Evolutionary conservation across 2,329 filamentous ascomycete genomes (phyloP).

Genomic region (Lasiodiplodia gonubiensis): DNA sequence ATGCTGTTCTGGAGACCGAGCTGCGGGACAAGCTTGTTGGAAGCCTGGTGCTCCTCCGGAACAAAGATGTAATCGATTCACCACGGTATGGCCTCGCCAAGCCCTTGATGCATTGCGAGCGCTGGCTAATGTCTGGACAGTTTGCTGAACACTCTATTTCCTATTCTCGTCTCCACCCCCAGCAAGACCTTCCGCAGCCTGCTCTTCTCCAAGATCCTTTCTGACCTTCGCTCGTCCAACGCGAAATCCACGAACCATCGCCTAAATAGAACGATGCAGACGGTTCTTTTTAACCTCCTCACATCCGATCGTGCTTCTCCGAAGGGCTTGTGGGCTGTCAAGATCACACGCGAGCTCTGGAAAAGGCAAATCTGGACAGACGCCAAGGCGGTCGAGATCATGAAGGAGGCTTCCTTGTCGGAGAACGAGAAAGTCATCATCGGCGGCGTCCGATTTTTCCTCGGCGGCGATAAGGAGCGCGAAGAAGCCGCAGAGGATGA

Average conservation of each 20-base stretch:
- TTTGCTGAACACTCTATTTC: slow-evolving; percentile 90
- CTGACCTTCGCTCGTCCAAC: slow-evolving; percentile 87
- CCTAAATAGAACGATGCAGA: slow-evolving; percentile 91
- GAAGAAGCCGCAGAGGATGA: slow-evolving; percentile 86
- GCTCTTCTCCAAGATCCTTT: slow-evolving; percentile 88
- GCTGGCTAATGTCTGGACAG: slow-evolving; percentile 33
- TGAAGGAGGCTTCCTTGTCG: slow-evolving; percentile 89
- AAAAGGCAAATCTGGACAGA: slow-evolving; percentile 96
- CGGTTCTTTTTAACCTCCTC: slow-evolving; percentile 88
- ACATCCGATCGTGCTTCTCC: slow-evolving; percentile 83
- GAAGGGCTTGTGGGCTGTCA: slow-evolving; percentile 94
- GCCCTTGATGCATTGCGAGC: not conserved
- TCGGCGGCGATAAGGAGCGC: slow-evolving; percentile 93
- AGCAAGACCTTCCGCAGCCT: slow-evolving; percentile 87
- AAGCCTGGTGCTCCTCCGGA: slow-evolving; percentile 82
- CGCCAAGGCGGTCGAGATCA: slow-evolving; percentile 92
- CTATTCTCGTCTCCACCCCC: slow-evolving; percentile 87
- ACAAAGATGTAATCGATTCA: slow-evolving; percentile 92
- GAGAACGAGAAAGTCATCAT: slow-evolving; percentile 92
- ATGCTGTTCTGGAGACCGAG: slow-evolving; percentile 80
- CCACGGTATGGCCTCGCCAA: slow-evolving; percentile 55
- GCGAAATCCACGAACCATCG: slow-evolving; percentile 87
- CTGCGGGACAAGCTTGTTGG: slow-evolving; percentile 93
- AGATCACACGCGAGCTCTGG: slow-evolving; percentile 94
- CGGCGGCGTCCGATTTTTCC: slow-evolving; percentile 89